Evolutionary conservation across 306 rosid species (phyloP), one percentile per base, ranked within the genome.

Genomic region (Oxytropis ochrocephala): DNA sequence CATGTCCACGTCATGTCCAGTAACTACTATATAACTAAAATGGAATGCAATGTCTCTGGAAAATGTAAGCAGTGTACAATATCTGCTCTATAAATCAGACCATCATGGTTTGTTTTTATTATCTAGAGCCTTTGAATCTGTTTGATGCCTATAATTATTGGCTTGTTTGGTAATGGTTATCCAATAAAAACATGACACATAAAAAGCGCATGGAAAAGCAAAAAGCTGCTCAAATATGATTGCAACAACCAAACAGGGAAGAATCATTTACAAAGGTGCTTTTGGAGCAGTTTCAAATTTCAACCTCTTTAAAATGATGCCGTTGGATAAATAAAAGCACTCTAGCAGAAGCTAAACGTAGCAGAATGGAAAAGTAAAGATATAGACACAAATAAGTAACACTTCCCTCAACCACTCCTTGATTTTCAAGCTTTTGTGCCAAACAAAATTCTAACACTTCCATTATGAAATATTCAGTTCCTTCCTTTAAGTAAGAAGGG

Each of bases 51-150:
- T 54, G 0, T 47, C 58, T 69, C 24, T 59, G 59, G 56, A 56
- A 49, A 73, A 65, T 72, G 75, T 77, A 71, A 77, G 66, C 73
- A 77, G 66, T 61, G 56, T 74, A 71, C 71, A 81, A 57, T 35
- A 76, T 57, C 69, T 73, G 61, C 49, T 68, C 55, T 24, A 24
- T 24, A 24, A 4, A 24, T 24, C 29, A 1, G 29, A 4, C 29
- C 29, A 24, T 1, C 29, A 24, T 1, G 43, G 78, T 70, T 64
- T 63, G 29, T 65, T 75, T 69, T 66, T 44, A 77, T 61, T 43
- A 70, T 60, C 69, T 61, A 75, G 46, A 44, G 53, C 64, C 42
- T 77, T 68, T n/a, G n/a, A n/a, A n/a, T n/a, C n/a, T n/a, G n/a
- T n/a, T n/a, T n/a, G n/a, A n/a, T n/a, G n/a, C 73, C 67, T 21